Evolutionary conservation across 441 rosid genomes (phyloP).

Genomic region (Biscutella auriculata): DNA sequence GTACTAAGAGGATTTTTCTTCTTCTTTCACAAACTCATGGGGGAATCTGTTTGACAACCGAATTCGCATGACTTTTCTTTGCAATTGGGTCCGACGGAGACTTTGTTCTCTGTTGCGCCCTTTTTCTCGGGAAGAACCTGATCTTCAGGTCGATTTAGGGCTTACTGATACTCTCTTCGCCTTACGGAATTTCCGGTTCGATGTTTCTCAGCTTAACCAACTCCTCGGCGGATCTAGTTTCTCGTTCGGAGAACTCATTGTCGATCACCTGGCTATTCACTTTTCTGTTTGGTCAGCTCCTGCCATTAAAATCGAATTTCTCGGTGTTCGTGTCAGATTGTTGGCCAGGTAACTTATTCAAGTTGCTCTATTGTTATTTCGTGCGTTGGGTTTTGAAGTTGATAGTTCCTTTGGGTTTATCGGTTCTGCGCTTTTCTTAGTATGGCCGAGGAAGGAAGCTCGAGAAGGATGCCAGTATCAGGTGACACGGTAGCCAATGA

Average conservation of each 20-base stretch:
- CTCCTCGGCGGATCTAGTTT: conserved; percentile 32
- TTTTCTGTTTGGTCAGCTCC: conserved; percentile 71
- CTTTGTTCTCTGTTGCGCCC: conserved; percentile 49
- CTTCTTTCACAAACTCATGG: conserved; percentile 16
- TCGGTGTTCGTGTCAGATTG: conserved; percentile 45
- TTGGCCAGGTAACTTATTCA: conserved; percentile 38
- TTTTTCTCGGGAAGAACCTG: conserved; percentile 61
- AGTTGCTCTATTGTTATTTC: background rate
- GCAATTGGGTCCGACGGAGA: conserved; percentile 35
- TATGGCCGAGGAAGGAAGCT: conserved; percentile 30
- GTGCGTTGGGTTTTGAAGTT: background rate
- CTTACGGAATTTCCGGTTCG: conserved; percentile 38
- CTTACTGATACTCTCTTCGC: conserved; percentile 36
- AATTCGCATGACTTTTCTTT: conserved; percentile 34
- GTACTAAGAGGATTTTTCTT: background rate
- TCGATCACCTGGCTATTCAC: conserved; percentile 39
- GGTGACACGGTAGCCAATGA: conserved; percentile 24
- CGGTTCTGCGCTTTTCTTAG: conserved; percentile 14
- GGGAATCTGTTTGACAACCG: background rate
- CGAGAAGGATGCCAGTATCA: conserved; percentile 22
- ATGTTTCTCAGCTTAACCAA: conserved; percentile 37
- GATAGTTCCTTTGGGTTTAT: background rate
- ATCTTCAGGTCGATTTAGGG: conserved; percentile 52
- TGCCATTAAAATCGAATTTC: conserved; percentile 49
- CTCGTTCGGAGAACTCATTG: conserved; percentile 33